A percentile compares a stretch with the other conserved stretches of the same genome.
phyloP scores from a whole-genome alignment of 345 rosid genomes.

The Alliaria petiolata region DNA sequence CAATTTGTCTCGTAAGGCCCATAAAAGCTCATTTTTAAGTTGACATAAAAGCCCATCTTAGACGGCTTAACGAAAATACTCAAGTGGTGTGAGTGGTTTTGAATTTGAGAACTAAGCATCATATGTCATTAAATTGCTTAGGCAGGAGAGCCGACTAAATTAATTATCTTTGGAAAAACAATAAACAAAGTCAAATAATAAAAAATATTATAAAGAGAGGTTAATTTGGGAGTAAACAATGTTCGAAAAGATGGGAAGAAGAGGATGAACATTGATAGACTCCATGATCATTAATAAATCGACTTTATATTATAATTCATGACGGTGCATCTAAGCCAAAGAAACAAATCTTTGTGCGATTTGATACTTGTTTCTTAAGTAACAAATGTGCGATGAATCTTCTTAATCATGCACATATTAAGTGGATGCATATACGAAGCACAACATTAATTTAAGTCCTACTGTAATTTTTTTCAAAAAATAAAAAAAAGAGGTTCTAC shows the following conservation, averaged over 20 bases:
- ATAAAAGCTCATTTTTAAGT: neutral
- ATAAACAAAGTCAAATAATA: conserved; percentile 2
- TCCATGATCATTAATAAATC: conserved; percentile 6
- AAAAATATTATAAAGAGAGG: neutral
- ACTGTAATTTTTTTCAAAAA: too few species aligned
- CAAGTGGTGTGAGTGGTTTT: neutral
- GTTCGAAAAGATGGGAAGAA: conserved; percentile 34
- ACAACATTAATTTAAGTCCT: too few species aligned
- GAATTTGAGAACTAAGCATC: neutral
- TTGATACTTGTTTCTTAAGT: conserved; percentile 20
- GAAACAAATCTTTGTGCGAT: conserved; percentile 30
- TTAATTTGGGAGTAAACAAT: conserved; percentile 19
- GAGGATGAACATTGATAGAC: conserved; percentile 35
- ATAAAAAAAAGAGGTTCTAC: too few species aligned
- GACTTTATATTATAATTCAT: conserved; percentile 20
- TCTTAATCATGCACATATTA: conserved; percentile 21
- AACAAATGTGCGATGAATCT: conserved; percentile 28
- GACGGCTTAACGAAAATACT: neutral
- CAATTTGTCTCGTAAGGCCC: neutral
- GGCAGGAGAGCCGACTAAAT: conserved; percentile 18
- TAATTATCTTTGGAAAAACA: neutral
- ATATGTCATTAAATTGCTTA: conserved; percentile 3
- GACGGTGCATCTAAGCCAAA: conserved; percentile 32
- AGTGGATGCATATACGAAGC: conserved; percentile 1
- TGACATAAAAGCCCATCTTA: neutral